Evolutionary conservation across 768 basidiomycete genomes (phyloP).

Genomic region (Rubroboletus satanas): DNA sequence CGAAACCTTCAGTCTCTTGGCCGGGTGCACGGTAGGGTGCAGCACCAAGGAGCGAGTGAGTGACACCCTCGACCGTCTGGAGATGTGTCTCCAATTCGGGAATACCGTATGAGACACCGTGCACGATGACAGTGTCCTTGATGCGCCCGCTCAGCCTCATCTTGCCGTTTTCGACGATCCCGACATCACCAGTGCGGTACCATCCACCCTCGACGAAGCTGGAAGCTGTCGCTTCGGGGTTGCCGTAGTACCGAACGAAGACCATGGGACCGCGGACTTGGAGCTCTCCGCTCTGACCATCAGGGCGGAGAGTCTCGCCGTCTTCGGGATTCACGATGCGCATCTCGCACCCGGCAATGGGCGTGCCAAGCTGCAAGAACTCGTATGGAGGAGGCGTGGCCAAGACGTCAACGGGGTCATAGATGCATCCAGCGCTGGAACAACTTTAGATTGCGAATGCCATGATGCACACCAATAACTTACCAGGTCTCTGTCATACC

Average conservation of each 20-base stretch:
- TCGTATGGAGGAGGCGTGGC: constrained; percentile 23
- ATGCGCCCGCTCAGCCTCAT: constrained; percentile 18
- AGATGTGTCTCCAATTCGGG: constrained; percentile 33
- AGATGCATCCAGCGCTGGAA: constrained; percentile 38
- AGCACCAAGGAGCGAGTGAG: constrained; percentile 32
- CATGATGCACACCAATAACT: constrained; percentile 2
- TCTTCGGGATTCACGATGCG: constrained; percentile 33
- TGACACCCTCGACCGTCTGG: constrained; percentile 35
- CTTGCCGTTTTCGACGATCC: constrained; percentile 32
- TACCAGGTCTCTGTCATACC: constrained; percentile 41
- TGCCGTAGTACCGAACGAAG: background rate
- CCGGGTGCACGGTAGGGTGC: constrained; percentile 35
- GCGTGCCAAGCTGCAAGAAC: constrained; percentile 37
- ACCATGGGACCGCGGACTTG: constrained; percentile 1
- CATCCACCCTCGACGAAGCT: constrained; percentile 49
- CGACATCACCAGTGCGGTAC: constrained; percentile 61
- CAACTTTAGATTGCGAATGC: background rate
- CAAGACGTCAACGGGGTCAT: constrained; percentile 30
- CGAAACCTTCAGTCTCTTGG: constrained; percentile 40
- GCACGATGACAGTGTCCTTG: background rate
- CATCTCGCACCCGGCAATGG: constrained; percentile 31
- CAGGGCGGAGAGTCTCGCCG: constrained; percentile 23
- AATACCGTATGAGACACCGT: constrained; percentile 2
- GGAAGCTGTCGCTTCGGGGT: constrained; percentile 9
- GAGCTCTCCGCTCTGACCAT: background rate